Evolutionary conservation across 352 stramenopile genomes (phyloP).

Genomic region (Pilasporangium apinafurcum): DNA sequence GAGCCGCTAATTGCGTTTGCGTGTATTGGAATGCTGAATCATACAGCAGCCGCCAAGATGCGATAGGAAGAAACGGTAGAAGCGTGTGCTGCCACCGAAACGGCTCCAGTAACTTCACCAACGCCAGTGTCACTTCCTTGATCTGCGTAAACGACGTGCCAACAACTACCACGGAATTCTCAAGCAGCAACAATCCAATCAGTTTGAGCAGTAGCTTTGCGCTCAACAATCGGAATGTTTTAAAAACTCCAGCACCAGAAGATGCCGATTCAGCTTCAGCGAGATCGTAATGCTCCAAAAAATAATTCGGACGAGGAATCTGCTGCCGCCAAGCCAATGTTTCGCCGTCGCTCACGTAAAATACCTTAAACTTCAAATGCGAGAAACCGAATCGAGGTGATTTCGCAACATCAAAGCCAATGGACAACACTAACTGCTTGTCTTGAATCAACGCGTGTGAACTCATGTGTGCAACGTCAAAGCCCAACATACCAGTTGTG

Average conservation of each 20-base stretch:
- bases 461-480: slow-evolving; percentile 74
- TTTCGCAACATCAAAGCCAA: slow-evolving; percentile 37
- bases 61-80: slow-evolving; percentile 63
- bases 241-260: slow-evolving; percentile 31
- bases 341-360: slow-evolving; percentile 39
- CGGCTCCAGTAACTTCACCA: slow-evolving; percentile 69
- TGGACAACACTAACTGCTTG: slow-evolving; percentile 51
- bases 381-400: slow-evolving; percentile 5
- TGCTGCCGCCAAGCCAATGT: slow-evolving; percentile 53
- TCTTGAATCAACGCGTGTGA: slow-evolving; percentile 72
- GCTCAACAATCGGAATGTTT: slow-evolving; percentile 54
- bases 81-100: slow-evolving; percentile 81
- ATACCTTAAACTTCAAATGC: slow-evolving; percentile 62
- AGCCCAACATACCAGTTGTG: slow-evolving; percentile 52
- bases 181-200: slow-evolving; percentile 56
- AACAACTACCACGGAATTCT: slow-evolving; percentile 71
- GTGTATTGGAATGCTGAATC: slow-evolving; percentile 55
- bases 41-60: slow-evolving; percentile 65
- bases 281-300: slow-evolving; percentile 52
- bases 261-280: slow-evolving; percentile 37
- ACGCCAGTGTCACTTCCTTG: slow-evolving; percentile 61
- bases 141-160: slow-evolving; percentile 67
- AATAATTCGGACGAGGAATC: slow-evolving; percentile 72
- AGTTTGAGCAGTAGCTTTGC: slow-evolving; percentile 70
- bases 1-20: slow-evolving; percentile 37